Evolutionary conservation across 2,329 filamentous ascomycete genomes (phyloP).

Genomic region (Sporothrix globosa): DNA sequence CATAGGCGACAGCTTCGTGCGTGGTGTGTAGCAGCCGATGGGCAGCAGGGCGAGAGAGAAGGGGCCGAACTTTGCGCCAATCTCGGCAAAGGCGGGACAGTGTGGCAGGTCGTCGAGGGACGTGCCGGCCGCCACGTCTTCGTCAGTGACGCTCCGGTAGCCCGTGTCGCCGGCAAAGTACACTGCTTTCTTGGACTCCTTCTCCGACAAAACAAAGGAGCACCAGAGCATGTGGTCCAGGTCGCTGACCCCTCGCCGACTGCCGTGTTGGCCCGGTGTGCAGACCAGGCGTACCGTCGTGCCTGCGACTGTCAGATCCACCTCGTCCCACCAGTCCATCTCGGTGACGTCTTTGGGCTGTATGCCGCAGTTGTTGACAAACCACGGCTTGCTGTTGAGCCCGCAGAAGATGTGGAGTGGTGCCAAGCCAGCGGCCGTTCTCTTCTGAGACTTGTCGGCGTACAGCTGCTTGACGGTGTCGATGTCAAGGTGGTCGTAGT

Average conservation of each 20-base stretch:
- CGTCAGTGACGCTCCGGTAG: slow-evolving; percentile 47
- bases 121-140: slow-evolving; percentile 18
- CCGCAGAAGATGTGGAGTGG: slow-evolving; percentile 66
- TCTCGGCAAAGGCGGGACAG: slow-evolving; percentile 83
- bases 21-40: slow-evolving; percentile 82
- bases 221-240: slow-evolving; percentile 67
- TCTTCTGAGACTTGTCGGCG: slow-evolving; percentile 40
- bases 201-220: slow-evolving; percentile 58
- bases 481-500: slow-evolving; percentile 59
- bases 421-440: neutral
- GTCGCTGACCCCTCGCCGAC: slow-evolving; percentile 61
- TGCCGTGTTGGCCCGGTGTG: slow-evolving; percentile 71
- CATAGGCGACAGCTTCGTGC: slow-evolving; percentile 72
- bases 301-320: slow-evolving; percentile 38
- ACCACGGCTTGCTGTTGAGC: slow-evolving; percentile 68
- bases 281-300: slow-evolving; percentile 60
- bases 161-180: slow-evolving; percentile 74
- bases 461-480: slow-evolving; percentile 50
- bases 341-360: slow-evolving; percentile 61
- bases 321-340: slow-evolving; percentile 75
- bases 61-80: slow-evolving; percentile 76
- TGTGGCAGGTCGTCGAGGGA: slow-evolving; percentile 52
- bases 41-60: slow-evolving; percentile 92
- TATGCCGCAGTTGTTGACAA: slow-evolving; percentile 58
- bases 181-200: slow-evolving; percentile 47